phyloP scores from a whole-genome alignment of 495 filamentous ascomycete species.

The Tricharina praecox region DNA sequence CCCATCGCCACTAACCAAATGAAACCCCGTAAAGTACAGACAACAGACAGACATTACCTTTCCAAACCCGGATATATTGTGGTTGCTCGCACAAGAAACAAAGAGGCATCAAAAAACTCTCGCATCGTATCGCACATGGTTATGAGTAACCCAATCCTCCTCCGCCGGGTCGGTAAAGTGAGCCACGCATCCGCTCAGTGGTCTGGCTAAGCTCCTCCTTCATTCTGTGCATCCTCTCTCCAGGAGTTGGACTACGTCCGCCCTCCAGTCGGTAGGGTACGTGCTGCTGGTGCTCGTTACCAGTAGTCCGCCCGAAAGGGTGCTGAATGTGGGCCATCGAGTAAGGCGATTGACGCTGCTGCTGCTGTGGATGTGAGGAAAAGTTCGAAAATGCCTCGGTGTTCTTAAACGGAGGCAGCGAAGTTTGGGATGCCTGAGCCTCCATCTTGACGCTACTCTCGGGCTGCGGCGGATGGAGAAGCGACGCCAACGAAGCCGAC shows the following conservation, averaged over 20 bases:
- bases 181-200: background rate
- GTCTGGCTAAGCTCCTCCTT: background rate
- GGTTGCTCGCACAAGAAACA: background rate
- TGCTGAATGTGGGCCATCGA: background rate
- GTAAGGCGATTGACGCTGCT: background rate
- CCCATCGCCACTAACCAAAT: background rate
- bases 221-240: conserved; percentile 1
- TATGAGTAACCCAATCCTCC: background rate
- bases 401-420: background rate
- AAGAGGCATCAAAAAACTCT: background rate
- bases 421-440: background rate
- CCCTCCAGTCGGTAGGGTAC: background rate
- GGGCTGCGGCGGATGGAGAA: background rate
- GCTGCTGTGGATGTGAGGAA: background rate
- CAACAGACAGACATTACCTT: background rate
- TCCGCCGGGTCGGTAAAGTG: background rate
- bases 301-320: background rate
- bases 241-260: background rate
- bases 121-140: too few species aligned
- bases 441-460: conserved; percentile 1
- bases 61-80: background rate
- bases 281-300: background rate
- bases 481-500: background rate
- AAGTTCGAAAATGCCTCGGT: conserved; percentile 1
- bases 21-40: background rate